These are phyloP conservation scores for Camelina sativa DNA, from an alignment of 345 rosid species.

Conservation along the genomic window DNA sequence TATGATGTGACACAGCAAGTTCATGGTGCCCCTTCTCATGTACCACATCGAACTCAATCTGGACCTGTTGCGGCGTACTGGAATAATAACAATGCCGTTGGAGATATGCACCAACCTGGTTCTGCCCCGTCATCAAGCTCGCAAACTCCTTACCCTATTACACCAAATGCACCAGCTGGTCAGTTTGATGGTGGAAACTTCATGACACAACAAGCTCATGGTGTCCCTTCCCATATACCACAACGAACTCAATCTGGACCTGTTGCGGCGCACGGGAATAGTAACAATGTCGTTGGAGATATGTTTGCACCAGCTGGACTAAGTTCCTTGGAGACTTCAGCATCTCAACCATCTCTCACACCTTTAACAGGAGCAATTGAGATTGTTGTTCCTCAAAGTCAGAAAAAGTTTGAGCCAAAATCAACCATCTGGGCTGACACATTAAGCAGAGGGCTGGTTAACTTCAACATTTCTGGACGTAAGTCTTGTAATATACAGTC, in stretches of 20 bases:
- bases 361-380: conserved; percentile 54
- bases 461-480: conserved; percentile 97
- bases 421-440: conserved; percentile 97
- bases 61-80: neutral
- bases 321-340: conserved; percentile 41
- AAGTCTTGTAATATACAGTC: conserved; percentile 41
- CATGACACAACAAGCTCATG: conserved; percentile 28
- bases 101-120: conserved; percentile 33
- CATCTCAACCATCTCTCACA: conserved; percentile 55
- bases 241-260: conserved; percentile 37
- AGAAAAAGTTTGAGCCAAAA: conserved; percentile 88
- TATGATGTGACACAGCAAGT: conserved; percentile 26
- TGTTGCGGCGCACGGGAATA: neutral
- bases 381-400: conserved; percentile 61
- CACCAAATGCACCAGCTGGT: conserved; percentile 32
- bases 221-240: conserved; percentile 28
- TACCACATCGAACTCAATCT: conserved; percentile 35
- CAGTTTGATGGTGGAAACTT: conserved; percentile 35
- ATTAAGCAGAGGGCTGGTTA: conserved; percentile 87
- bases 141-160: conserved; percentile 18
- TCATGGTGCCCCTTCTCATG: conserved; percentile 26
- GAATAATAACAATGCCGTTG: conserved; percentile 24
- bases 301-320: conserved; percentile 43
- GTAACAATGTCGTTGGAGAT: conserved; percentile 25
- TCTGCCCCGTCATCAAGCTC: conserved; percentile 33